These are phyloP conservation scores for Melanogaster broomeanus DNA, from an alignment of 768 basidiomycete genomes.

Conservation along the genomic window DNA sequence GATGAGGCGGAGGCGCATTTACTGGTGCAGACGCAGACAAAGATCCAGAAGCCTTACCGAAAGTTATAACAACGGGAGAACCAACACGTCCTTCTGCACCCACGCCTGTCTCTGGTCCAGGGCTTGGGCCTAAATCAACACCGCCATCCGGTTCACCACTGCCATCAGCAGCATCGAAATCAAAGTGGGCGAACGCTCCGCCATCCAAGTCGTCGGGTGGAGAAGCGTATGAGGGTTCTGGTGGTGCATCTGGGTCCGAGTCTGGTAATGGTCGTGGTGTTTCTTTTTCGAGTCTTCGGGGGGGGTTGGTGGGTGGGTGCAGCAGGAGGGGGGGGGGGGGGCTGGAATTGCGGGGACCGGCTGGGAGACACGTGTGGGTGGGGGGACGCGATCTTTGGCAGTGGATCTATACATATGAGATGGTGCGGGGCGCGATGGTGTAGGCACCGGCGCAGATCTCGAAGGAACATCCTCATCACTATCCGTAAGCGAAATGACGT, in stretches of 20 bases:
- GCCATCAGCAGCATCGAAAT: constrained; percentile 13
- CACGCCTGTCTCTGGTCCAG: too few relatives aligned
- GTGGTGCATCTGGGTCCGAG: not conserved
- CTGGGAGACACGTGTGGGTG: not conserved
- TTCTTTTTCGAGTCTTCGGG: not conserved
- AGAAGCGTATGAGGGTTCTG: constrained; percentile 1
- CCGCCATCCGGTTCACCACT: not conserved
- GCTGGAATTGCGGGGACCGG: not conserved
- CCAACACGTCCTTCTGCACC: too few relatives aligned
- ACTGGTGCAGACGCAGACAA: not conserved
- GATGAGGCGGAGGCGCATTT: not conserved
- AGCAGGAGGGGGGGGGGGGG: not conserved
- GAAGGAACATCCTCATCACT: constrained; percentile 19
- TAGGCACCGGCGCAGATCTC: not conserved
- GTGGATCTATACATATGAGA: not conserved
- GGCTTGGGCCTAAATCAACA: not conserved
- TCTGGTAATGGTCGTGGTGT: not conserved
- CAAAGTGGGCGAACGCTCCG: constrained; percentile 10
- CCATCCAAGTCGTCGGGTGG: constrained; percentile 11
- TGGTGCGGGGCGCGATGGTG: not conserved
- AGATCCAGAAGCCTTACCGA: not conserved
- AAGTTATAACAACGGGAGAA: constrained; percentile 5
- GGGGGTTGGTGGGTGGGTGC: not conserved
- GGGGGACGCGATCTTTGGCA: not conserved
- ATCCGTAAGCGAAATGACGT: constrained; percentile 32